Evolutionary conservation across 1,139 yeast genomes (phyloP).

Genomic region (Suhomyces chickasaworum): DNA sequence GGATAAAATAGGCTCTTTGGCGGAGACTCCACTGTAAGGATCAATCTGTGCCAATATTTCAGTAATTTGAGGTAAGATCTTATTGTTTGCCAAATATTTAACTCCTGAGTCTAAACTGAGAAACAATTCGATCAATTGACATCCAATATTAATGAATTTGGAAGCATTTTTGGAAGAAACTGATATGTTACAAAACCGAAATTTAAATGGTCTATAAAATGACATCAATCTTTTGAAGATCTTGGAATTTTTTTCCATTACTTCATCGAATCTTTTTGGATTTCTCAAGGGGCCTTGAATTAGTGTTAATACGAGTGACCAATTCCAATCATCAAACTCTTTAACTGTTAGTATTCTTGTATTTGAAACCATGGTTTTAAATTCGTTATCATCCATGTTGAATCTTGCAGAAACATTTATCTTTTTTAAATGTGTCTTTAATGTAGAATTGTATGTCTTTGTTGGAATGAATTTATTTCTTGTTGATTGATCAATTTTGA

Average conservation of each 20-base stretch:
- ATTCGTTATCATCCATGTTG: slow-evolving; percentile 68
- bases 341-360: slow-evolving; percentile 78
- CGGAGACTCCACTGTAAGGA: slow-evolving; percentile 72
- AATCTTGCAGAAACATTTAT: slow-evolving; percentile 25
- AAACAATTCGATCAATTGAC: slow-evolving; percentile 69
- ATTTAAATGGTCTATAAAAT: slow-evolving; percentile 89
- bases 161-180: slow-evolving; percentile 46
- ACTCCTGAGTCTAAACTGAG: slow-evolving; percentile 65
- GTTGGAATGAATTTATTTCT: slow-evolving; percentile 27
- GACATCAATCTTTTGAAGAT: slow-evolving; percentile 82
- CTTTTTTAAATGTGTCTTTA: slow-evolving; percentile 10
- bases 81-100: slow-evolving; percentile 67
- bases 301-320: slow-evolving; percentile 68
- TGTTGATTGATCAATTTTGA: slow-evolving; percentile 50
- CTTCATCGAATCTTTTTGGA: slow-evolving; percentile 75
- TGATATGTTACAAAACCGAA: slow-evolving; percentile 65
- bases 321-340: slow-evolving; percentile 84
- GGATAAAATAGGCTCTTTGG: slow-evolving; percentile 75
- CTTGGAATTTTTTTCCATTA: slow-evolving; percentile 71
- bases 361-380: slow-evolving; percentile 65
- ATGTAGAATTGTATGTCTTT: slow-evolving; percentile 23
- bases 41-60: slow-evolving; percentile 87
- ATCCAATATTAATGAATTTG: slow-evolving; percentile 68
- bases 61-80: slow-evolving; percentile 81
- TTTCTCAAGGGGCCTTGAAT: slow-evolving; percentile 79